phyloP scores from a whole-genome alignment of 2,329 filamentous ascomycete genomes.

The Ilyonectria sp. region DNA sequence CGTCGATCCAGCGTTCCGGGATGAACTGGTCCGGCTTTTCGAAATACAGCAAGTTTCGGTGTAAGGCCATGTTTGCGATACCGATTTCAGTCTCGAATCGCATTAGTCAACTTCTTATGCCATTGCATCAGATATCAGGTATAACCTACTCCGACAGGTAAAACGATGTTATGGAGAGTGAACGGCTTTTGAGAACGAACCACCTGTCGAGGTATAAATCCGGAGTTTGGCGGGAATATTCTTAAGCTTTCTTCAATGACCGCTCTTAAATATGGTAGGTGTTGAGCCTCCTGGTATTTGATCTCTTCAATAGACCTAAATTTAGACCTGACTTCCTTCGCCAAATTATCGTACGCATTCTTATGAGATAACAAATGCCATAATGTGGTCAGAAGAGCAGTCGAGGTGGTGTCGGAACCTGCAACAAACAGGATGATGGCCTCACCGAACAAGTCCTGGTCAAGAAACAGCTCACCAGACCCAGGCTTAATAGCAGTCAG shows the following conservation, averaged over 20 bases:
- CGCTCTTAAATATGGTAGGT: constrained; percentile 1
- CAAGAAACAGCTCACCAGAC: not conserved
- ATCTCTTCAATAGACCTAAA: not conserved
- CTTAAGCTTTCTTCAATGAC: not conserved
- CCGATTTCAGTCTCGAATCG: not conserved
- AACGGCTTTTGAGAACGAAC: not conserved
- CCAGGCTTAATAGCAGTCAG: not conserved
- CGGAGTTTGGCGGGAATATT: constrained; percentile 7
- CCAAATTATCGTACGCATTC: not conserved
- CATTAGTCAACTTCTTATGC: not conserved
- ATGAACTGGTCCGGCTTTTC: constrained; percentile 1
- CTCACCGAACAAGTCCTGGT: not conserved
- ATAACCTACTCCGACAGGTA: not conserved
- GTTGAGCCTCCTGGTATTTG: not conserved
- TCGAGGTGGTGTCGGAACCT: not conserved
- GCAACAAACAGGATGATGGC: constrained; percentile 8
- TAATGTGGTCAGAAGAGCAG: not conserved
- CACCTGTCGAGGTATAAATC: constrained; percentile 5
- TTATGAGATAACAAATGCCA: constrained; percentile 3
- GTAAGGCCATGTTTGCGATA: not conserved
- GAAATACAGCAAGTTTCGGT: not conserved
- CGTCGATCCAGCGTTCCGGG: not conserved
- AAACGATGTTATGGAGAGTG: not conserved
- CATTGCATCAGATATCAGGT: not conserved
- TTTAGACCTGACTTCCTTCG: not conserved